These are phyloP conservation scores for Prunus yedoensis DNA, from an alignment of 331 rosid species.

Conservation along the genomic window DNA sequence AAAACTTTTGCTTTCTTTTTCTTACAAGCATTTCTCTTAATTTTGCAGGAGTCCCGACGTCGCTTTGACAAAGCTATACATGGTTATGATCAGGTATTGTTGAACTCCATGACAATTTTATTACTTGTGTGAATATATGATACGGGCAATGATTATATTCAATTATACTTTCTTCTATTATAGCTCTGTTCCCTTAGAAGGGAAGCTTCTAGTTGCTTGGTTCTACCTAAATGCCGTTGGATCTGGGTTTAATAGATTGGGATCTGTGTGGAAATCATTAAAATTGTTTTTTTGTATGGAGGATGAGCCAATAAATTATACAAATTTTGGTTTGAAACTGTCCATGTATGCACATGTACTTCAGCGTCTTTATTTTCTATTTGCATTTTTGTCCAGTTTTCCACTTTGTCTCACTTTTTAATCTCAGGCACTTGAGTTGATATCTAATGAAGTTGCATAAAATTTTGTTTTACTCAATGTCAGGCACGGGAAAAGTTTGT, in stretches of 20 bases:
- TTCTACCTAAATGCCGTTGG: not conserved
- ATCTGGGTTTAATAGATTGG: not conserved
- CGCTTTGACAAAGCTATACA: constrained; percentile 78
- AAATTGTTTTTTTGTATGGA: not conserved
- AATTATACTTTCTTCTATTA: not conserved
- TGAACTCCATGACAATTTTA: not conserved
- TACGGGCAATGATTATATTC: not conserved
- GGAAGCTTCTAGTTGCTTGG: not conserved
- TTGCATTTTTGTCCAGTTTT: not conserved
- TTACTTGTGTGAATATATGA: not conserved
- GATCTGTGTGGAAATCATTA: not conserved
- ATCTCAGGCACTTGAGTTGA: constrained; percentile 6
- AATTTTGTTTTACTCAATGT: constrained; percentile 22
- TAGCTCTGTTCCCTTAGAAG: not conserved
- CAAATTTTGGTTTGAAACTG: not conserved
- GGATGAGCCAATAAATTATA: not conserved
- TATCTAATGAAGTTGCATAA: constrained; percentile 18
- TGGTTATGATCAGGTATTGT: constrained; percentile 83
- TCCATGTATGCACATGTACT: not conserved
- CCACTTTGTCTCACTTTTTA: not conserved
- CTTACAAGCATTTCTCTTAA: constrained; percentile 1
- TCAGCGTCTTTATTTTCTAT: not conserved
- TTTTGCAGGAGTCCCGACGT: constrained; percentile 69
- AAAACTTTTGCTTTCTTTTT: constrained; percentile 7
- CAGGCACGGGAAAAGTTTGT: constrained; percentile 94